Evolutionary conservation across 352 stramenopile species (phyloP).

Genomic region (Sclerospora graminicola): DNA sequence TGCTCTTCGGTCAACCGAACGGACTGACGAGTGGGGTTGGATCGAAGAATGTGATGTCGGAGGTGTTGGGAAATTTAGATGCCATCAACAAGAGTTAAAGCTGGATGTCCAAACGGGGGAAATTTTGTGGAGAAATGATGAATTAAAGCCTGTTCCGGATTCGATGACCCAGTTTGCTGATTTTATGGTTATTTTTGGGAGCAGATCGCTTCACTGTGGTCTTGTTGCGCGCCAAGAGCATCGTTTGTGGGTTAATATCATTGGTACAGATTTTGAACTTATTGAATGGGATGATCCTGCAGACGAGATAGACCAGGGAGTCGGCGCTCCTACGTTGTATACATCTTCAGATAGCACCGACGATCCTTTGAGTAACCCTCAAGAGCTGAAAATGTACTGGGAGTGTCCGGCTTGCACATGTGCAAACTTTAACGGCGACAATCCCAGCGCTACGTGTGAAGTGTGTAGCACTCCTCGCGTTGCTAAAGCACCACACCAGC

Average conservation of each 20-base stretch:
- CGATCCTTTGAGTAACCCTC: constrained; percentile 7
- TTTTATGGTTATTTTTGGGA: constrained; percentile 79
- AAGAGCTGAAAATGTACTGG: constrained; percentile 85
- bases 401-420: constrained; percentile 76
- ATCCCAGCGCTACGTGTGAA: constrained; percentile 61
- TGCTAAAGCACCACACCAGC: constrained; percentile 10
- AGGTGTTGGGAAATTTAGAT: constrained; percentile 57
- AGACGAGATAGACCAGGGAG: constrained; percentile 67
- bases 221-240: constrained; percentile 80
- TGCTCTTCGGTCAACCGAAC: constrained; percentile 51
- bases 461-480: constrained; percentile 58
- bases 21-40: constrained; percentile 51
- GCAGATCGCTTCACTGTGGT: constrained; percentile 79
- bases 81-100: constrained; percentile 70
- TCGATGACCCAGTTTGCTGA: constrained; percentile 86
- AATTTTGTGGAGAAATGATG: constrained; percentile 87
- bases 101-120: constrained; percentile 81
- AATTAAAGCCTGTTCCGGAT: constrained; percentile 85
- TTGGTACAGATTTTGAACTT: constrained; percentile 80
- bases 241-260: constrained; percentile 83
- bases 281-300: constrained; percentile 83
- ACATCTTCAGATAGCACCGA: constrained; percentile 6
- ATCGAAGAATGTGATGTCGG: constrained; percentile 41
- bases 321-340: constrained; percentile 55
- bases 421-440: constrained; percentile 82